These are phyloP conservation scores for Chaetomidium leptoderma DNA, from an alignment of 495 filamentous ascomycete species.

Conservation along the genomic window DNA sequence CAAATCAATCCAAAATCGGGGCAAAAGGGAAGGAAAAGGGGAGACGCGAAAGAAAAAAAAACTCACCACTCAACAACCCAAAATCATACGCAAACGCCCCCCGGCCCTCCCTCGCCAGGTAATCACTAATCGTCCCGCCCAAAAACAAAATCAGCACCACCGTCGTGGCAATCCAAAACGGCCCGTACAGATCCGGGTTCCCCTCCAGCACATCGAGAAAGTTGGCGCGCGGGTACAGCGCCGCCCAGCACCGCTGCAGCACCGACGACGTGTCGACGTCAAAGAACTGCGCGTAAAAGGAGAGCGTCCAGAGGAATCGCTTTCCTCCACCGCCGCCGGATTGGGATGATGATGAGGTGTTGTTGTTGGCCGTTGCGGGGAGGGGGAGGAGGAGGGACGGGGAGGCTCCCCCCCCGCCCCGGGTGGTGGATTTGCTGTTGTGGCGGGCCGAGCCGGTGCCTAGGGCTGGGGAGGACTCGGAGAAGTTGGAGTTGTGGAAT, in stretches of 20 bases:
- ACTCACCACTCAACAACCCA: conserved; percentile 63
- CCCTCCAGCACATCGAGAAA: conserved; percentile 95
- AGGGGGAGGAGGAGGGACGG: conserved; percentile 62
- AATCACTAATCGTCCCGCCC: conserved; percentile 89
- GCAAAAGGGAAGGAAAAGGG: no score
- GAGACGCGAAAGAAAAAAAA: background rate
- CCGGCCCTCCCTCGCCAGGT: conserved; percentile 53
- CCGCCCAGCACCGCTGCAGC: conserved; percentile 72
- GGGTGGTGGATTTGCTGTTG: no score
- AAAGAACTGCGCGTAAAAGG: conserved; percentile 96
- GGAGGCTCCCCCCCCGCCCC: no score
- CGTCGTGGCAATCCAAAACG: conserved; percentile 97
- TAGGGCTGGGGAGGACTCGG: conserved; percentile 50
- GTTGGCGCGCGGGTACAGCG: conserved; percentile 82
- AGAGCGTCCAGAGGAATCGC: conserved; percentile 83
- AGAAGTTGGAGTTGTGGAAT: conserved; percentile 81
- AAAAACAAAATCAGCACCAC: conserved; percentile 94
- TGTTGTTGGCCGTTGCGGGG: conserved; percentile 47
- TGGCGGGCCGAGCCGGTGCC: conserved; percentile 41
- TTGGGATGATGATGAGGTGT: conserved; percentile 26
- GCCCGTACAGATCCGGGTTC: conserved; percentile 93
- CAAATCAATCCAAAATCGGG: no score
- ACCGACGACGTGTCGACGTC: conserved; percentile 93
- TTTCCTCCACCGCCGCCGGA: conserved; percentile 55
- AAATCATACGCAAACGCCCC: conserved; percentile 75